These are phyloP conservation scores for Pythium chondricola DNA, from an alignment of 352 stramenopile species.

Conservation along the genomic window DNA sequence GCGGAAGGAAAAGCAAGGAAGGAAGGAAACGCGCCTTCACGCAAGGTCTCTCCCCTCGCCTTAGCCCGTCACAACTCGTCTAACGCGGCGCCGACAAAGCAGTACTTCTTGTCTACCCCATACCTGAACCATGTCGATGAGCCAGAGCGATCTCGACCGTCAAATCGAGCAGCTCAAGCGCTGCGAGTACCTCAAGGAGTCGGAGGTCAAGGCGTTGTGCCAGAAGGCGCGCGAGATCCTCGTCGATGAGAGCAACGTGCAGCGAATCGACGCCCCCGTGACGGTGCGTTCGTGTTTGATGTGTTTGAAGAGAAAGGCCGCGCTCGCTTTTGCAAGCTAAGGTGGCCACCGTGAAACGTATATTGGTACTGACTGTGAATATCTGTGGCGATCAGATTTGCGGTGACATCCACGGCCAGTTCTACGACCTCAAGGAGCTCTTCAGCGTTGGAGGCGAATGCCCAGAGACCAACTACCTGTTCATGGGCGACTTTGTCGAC, in stretches of 20 bases:
- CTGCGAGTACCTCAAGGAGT: constrained; percentile 98
- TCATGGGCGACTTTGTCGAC: constrained; percentile 99
- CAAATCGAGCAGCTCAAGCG: constrained; percentile 90
- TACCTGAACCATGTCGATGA: constrained; percentile 59
- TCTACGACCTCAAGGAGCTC: constrained; percentile 98
- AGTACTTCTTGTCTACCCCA: no score
- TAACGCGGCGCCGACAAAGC: no score
- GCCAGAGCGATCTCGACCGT: constrained; percentile 80
- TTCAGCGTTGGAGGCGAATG: constrained; percentile 98
- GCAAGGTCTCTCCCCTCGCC: background rate
- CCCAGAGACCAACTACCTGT: constrained; percentile 99
- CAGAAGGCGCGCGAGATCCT: constrained; percentile 98
- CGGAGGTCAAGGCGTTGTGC: constrained; percentile 97
- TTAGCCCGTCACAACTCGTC: no score
- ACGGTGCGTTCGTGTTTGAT: constrained; percentile 86
- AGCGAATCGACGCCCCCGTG: constrained; percentile 97
- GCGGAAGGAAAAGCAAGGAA: constrained; percentile 10
- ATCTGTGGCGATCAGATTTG: constrained; percentile 84
- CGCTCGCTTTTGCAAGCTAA: background rate
- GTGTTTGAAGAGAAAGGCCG: background rate
- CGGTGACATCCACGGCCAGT: constrained; percentile 99
- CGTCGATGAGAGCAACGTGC: constrained; percentile 99
- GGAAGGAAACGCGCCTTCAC: background rate
- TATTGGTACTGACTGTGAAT: no score
- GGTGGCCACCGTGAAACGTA: no score